These are phyloP conservation scores for Zostera marina DNA, from an alignment of 116 monocot genomes.

Conservation along the genomic window DNA sequence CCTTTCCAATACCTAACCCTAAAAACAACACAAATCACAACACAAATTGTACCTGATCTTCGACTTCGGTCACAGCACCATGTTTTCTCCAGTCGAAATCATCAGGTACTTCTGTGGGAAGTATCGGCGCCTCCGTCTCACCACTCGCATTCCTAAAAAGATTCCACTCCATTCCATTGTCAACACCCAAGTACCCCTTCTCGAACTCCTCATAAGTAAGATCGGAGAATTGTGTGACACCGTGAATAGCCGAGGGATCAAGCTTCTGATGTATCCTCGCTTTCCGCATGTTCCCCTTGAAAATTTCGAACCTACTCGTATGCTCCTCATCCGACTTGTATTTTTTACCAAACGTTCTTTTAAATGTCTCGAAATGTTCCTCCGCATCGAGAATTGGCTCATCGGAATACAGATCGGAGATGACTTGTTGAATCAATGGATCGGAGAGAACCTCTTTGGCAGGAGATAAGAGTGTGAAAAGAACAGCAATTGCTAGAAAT, in stretches of 20 bases:
- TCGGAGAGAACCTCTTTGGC: background rate
- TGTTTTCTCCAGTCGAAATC: conserved; percentile 87
- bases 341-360: conserved; percentile 5
- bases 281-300: conserved; percentile 56
- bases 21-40: background rate
- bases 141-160: background rate
- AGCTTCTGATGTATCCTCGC: conserved; percentile 60
- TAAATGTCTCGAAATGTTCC: conserved; percentile 12
- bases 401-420: conserved; percentile 1
- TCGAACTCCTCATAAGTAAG: conserved; percentile 47
- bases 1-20: background rate
- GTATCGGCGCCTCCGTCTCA: conserved; percentile 35
- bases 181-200: conserved; percentile 5
- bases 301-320: conserved; percentile 13
- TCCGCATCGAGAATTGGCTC: conserved; percentile 1
- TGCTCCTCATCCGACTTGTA: conserved; percentile 10
- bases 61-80: conserved; percentile 67
- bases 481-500: too few species aligned
- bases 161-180: background rate
- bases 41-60: conserved; percentile 48
- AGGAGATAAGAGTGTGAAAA: background rate
- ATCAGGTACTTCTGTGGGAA: conserved; percentile 58
- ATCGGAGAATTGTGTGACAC: conserved; percentile 83
- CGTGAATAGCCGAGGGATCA: conserved; percentile 61
- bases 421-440: background rate